Percentiles rank a stretch among this genome's conserved stretches.
Evolutionary conservation across 116 monocot genomes (phyloP).

Genomic region (Phalaenopsis hybrid): DNA sequence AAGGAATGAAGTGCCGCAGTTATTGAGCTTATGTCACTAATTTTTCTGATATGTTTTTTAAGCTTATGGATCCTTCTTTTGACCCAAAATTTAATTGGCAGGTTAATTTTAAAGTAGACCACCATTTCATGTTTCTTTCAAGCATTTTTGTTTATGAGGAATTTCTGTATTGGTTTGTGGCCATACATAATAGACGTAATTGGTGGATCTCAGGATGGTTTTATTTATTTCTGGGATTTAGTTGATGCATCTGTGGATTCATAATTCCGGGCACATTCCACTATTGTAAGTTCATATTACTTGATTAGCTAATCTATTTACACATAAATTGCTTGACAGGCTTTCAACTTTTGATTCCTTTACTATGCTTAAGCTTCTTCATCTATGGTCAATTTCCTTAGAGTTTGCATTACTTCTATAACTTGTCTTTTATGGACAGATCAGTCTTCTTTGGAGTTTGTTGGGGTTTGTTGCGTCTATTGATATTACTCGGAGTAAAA

Average conservation of each 20-base stretch:
- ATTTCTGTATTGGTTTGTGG: constrained; percentile 22
- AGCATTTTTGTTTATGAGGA: not conserved
- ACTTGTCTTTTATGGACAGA: no score
- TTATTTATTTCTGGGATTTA: constrained; percentile 90
- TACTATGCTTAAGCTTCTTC: not conserved
- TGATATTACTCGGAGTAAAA: no score
- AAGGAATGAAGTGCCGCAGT: constrained; percentile 36
- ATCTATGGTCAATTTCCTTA: no score
- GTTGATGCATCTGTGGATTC: constrained; percentile 80
- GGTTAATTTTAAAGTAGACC: not conserved
- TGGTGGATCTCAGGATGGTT: constrained; percentile 88
- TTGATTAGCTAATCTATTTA: not conserved
- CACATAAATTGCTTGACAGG: not conserved
- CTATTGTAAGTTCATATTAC: constrained; percentile 53
- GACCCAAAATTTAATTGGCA: not conserved
- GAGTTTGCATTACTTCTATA: no score
- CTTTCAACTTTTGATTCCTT: not conserved
- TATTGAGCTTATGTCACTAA: not conserved
- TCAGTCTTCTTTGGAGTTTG: no score
- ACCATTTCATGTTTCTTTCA: not conserved
- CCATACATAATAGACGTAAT: constrained; percentile 92
- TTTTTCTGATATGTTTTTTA: not conserved
- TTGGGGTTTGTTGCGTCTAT: no score
- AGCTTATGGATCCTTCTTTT: not conserved
- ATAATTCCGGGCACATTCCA: constrained; percentile 69